Conservation (phyloP, 495 filamentous ascomycete genomes). For the Lichina pygmaea region DNA sequence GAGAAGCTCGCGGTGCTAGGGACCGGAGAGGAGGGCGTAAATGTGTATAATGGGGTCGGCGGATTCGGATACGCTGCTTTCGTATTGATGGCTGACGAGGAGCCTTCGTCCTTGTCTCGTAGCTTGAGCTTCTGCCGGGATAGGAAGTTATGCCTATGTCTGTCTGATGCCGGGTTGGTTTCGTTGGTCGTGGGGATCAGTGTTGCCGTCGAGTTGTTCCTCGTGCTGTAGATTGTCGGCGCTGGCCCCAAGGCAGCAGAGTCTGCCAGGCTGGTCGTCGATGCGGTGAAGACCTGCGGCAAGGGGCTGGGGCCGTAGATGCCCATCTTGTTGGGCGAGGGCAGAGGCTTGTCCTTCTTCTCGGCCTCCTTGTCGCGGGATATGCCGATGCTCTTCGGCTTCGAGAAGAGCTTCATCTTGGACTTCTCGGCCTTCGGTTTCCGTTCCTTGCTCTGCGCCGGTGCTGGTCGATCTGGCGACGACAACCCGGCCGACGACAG, state of each 20-base stretch:
- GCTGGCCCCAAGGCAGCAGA: constrained; percentile 24
- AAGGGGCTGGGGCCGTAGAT: constrained; percentile 25
- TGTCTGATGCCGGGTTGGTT: constrained; percentile 30
- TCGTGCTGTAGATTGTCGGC: constrained; percentile 52
- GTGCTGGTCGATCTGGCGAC: constrained; percentile 8
- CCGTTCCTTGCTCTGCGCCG: constrained; percentile 27
- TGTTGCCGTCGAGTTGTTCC: constrained; percentile 65
- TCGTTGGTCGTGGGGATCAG: constrained; percentile 20
- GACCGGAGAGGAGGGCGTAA: constrained; percentile 42
- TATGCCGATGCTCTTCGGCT: constrained; percentile 59
- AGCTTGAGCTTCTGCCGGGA: constrained; percentile 80
- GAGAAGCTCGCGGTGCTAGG: constrained; percentile 39
- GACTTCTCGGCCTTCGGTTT: constrained; percentile 51
- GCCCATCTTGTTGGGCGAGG: constrained; percentile 59
- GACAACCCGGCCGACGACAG: constrained; percentile 3
- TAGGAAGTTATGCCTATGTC: constrained; percentile 54
- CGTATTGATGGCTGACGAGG: constrained; percentile 60
- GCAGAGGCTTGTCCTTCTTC: constrained; percentile 37
- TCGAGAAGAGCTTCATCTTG: constrained; percentile 78
- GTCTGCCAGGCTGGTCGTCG: constrained; percentile 51
- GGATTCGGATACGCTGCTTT: constrained; percentile 61
- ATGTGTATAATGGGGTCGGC: constrained; percentile 64
- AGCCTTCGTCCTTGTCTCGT: constrained; percentile 57
- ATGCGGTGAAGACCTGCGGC: constrained; percentile 43
- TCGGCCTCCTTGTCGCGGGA: constrained; percentile 36